A percentile compares a stretch with the other conserved stretches of the same genome.
phyloP scores from a whole-genome alignment of 495 filamentous ascomycete species.

The Hypoxylon lenormandii region DNA sequence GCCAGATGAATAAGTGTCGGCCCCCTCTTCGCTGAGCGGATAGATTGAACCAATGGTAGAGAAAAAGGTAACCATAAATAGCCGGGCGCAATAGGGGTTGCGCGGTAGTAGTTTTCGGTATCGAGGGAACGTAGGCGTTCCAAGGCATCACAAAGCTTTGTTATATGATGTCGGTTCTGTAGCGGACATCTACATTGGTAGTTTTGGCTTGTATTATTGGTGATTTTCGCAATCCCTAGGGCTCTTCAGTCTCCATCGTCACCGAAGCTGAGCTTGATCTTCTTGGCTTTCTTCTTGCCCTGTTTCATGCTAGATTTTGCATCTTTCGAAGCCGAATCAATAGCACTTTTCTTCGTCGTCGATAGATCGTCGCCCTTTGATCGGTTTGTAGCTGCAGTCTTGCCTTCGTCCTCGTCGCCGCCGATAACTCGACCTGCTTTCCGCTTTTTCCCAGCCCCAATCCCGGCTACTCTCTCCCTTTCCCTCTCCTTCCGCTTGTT shows the following conservation, averaged over 20 bases:
- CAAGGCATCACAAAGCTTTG: too few species aligned
- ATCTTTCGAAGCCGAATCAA: constrained; percentile 45
- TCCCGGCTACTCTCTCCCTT: constrained; percentile 48
- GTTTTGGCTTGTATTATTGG: too few species aligned
- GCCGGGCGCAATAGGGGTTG: background rate
- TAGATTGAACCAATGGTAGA: background rate
- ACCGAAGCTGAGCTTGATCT: constrained; percentile 70
- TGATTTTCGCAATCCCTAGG: background rate
- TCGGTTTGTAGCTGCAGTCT: constrained; percentile 1
- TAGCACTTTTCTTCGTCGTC: constrained; percentile 7
- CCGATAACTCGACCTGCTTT: constrained; percentile 64
- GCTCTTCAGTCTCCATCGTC: constrained; percentile 58
- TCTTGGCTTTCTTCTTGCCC: constrained; percentile 63
- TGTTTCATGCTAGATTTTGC: constrained; percentile 28
- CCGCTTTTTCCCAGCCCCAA: constrained; percentile 62
- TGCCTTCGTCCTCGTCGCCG: constrained; percentile 46
- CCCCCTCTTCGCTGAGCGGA: background rate
- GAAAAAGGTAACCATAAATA: background rate
- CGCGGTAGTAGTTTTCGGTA: too few species aligned
- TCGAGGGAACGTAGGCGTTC: too few species aligned
- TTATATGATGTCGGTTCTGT: too few species aligned
- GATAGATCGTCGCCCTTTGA: constrained; percentile 14
- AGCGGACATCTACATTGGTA: too few species aligned
- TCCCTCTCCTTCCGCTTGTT: constrained; percentile 22
- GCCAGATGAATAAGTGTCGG: background rate